These are phyloP conservation scores for Yamadazyma paraphyllophila DNA, from an alignment of 805 yeast species.

Conservation along the genomic window DNA sequence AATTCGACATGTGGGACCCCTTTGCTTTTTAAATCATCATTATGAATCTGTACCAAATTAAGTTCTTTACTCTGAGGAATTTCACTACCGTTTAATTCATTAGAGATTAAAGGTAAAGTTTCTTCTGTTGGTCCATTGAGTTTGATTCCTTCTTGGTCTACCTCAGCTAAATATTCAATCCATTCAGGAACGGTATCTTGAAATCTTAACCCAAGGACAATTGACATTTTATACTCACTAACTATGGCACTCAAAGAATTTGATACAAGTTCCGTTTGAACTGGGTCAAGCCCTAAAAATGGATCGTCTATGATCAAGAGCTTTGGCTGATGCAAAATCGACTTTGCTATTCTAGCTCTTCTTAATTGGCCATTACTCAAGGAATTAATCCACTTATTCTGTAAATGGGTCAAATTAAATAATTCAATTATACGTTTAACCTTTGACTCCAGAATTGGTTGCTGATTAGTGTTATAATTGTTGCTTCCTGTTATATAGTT, in stretches of 20 bases:
- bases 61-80: conserved; percentile 14
- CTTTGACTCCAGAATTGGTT: conserved; percentile 30
- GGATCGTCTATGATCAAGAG: conserved; percentile 85
- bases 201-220: conserved; percentile 71
- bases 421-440: conserved; percentile 21
- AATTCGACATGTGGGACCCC: conserved; percentile 41
- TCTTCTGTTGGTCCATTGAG: conserved; percentile 45
- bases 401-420: conserved; percentile 55
- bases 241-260: conserved; percentile 40
- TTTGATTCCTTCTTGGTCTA: conserved; percentile 52
- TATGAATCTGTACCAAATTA: conserved; percentile 10
- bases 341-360: conserved; percentile 81
- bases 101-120: conserved; percentile 10
- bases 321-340: conserved; percentile 62
- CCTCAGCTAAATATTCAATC: conserved; percentile 71
- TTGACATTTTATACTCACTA: conserved; percentile 44
- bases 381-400: conserved; percentile 77
- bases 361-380: conserved; percentile 93
- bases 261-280: conserved; percentile 61
- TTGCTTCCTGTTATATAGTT: conserved; percentile 57
- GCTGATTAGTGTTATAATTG: conserved; percentile 44
- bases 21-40: background rate
- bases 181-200: conserved; percentile 79
- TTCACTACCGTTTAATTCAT: conserved; percentile 5
- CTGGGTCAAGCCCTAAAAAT: conserved; percentile 84